phyloP scores from a whole-genome alignment of 2,329 filamentous ascomycete genomes.

The Aspergillus unguis region DNA sequence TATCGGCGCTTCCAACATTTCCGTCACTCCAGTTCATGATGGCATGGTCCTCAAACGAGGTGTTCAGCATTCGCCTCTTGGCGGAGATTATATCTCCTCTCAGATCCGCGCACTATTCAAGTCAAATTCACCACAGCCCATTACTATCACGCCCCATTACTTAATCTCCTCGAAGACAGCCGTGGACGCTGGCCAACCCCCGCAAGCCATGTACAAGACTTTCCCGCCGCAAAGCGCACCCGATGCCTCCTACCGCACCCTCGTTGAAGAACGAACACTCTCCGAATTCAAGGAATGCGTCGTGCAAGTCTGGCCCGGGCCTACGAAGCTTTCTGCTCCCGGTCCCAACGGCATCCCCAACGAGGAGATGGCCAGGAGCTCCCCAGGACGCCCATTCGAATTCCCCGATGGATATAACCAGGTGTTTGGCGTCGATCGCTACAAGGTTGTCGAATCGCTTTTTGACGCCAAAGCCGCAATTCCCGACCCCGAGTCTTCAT shows the following conservation, averaged over 20 bases:
- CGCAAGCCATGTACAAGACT: conserved; percentile 70
- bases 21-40: conserved; percentile 87
- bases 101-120: conserved; percentile 82
- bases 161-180: conserved; percentile 82
- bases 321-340: conserved; percentile 59
- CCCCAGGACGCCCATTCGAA: conserved; percentile 85
- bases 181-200: conserved; percentile 79
- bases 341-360: conserved; percentile 58
- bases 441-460: conserved; percentile 79
- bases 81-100: conserved; percentile 83
- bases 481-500: conserved; percentile 42
- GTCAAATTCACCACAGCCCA: conserved; percentile 61
- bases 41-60: conserved; percentile 91
- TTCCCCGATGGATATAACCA: conserved; percentile 97
- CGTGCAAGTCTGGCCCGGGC: conserved; percentile 87
- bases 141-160: conserved; percentile 79
- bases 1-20: conserved; percentile 82
- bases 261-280: conserved; percentile 88
- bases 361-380: conserved; percentile 69
- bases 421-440: conserved; percentile 86
- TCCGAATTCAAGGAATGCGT: conserved; percentile 98
- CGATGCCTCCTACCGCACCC: conserved; percentile 68
- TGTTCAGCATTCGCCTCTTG: conserved; percentile 78
- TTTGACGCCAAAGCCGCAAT: conserved; percentile 83
- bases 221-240: conserved; percentile 60